Base-by-base conservation (phyloP, 441 rosid species). In the Hura crepitans region DNA sequence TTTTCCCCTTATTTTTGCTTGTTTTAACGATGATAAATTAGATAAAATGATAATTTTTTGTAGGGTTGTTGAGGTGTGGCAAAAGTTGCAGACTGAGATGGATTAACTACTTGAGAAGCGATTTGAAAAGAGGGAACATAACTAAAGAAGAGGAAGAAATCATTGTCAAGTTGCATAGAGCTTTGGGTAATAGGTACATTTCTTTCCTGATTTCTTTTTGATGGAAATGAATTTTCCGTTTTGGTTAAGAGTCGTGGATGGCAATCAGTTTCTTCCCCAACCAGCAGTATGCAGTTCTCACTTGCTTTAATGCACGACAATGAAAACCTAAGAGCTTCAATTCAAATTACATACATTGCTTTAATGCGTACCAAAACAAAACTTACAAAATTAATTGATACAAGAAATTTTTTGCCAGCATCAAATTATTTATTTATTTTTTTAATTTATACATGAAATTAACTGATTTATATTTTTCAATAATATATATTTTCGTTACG, bases 71-170 rank as follows among this genome's bases (percentile, higher is more conserved):
- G 68, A 90, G 97, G 72, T 92, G 97, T 69, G 97, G 97, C 9
- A 92, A 92, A 85, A 92, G 97, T 56, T 92, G 97, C 74, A 85
- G 97, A 74, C 77, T 92, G 76, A 90, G 97, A 81, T 92, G 97
- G 97, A 86, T 87, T 51, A 92, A 92, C 70, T 90, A 92, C 76
- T 78, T 92, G 69, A 88, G 89, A 80, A 74, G 80, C 65, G 96
- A 81, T 47, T 70, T 92, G 78, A 92, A 88, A 79, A 88, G 92
- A 84, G 97, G 97, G 22, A 90, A 88, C 72, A 85, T 92, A 56
- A 84, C 95, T 28, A 22, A 88, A 43, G 83, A 85, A 64, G 97
- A 92, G 62, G 93, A 92, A 76, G 85, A 86, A 31, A 82, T 74
- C 77, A 90, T 92, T 62, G 83, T 92, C 28, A 82, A 85, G 81